phyloP scores from a whole-genome alignment of 2,329 filamentous ascomycete genomes.

The Aspergillus versicolor region DNA sequence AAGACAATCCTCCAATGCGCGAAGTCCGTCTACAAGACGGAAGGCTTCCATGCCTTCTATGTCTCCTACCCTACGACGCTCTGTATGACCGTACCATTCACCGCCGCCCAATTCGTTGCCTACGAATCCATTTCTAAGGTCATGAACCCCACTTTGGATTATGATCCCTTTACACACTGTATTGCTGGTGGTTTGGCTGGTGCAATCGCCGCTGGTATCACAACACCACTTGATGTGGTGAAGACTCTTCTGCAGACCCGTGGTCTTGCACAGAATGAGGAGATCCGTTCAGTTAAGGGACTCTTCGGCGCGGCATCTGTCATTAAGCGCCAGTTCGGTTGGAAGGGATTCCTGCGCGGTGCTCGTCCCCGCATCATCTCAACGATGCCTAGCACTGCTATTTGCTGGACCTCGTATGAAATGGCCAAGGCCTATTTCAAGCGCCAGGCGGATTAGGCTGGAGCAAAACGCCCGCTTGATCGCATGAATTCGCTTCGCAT shows the following conservation, averaged over 20 bases:
- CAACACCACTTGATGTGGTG: constrained; percentile 95
- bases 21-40: constrained; percentile 77
- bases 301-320: constrained; percentile 76
- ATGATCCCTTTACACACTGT: constrained; percentile 93
- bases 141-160: constrained; percentile 76
- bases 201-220: constrained; percentile 88
- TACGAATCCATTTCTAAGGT: constrained; percentile 95
- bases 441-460: constrained; percentile 30
- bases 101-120: constrained; percentile 92
- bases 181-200: constrained; percentile 88
- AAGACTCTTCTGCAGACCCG: constrained; percentile 96
- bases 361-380: constrained; percentile 88
- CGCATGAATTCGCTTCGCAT: constrained; percentile 15
- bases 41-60: constrained; percentile 92
- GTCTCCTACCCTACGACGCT: constrained; percentile 97
- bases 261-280: constrained; percentile 75
- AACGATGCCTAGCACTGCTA: constrained; percentile 98
- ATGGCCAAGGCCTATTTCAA: constrained; percentile 70
- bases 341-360: constrained; percentile 87
- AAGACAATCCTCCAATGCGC: constrained; percentile 85
- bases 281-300: constrained; percentile 81
- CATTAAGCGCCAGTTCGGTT: constrained; percentile 79
- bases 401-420: constrained; percentile 80
- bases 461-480: constrained; percentile 8
- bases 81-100: constrained; percentile 98